Conservation (phyloP, 2,329 filamentous ascomycete genomes). For the Cercospora sojina region DNA sequence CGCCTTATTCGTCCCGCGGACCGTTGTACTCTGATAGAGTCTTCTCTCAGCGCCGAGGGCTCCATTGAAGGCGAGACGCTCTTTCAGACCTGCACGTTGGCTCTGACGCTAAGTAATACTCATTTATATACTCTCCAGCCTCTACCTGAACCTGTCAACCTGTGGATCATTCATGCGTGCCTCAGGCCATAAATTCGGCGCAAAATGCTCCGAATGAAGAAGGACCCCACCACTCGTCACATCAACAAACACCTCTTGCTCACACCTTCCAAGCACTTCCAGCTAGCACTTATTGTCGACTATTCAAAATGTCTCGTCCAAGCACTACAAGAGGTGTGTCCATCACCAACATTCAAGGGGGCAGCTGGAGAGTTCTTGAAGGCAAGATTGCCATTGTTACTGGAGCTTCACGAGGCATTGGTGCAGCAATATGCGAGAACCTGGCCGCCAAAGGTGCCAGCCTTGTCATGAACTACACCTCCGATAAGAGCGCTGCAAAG, state of each 20-base stretch:
- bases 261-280: neutral
- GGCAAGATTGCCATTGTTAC: conserved; percentile 79
- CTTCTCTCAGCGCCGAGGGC: neutral
- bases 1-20: conserved; percentile 1
- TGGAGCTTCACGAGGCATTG: conserved; percentile 77
- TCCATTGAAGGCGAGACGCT: neutral
- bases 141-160: neutral
- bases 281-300: neutral
- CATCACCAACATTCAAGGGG: conserved; percentile 21
- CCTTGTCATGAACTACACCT: conserved; percentile 71
- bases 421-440: conserved; percentile 64
- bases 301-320: conserved; percentile 23
- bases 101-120: neutral
- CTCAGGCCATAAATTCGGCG: neutral
- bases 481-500: conserved; percentile 55
- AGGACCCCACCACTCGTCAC: neutral
- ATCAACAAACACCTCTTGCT: neutral
- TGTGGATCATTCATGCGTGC: neutral
- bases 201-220: neutral
- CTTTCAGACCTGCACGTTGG: neutral
- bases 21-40: neutral
- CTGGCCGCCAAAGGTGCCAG: conserved; percentile 71
- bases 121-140: neutral
- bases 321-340: conserved; percentile 19
- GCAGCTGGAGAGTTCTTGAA: conserved; percentile 47